These are phyloP conservation scores for Sporothrix schenckii DNA, from an alignment of 2,329 filamentous ascomycete genomes.

Conservation along the genomic window DNA sequence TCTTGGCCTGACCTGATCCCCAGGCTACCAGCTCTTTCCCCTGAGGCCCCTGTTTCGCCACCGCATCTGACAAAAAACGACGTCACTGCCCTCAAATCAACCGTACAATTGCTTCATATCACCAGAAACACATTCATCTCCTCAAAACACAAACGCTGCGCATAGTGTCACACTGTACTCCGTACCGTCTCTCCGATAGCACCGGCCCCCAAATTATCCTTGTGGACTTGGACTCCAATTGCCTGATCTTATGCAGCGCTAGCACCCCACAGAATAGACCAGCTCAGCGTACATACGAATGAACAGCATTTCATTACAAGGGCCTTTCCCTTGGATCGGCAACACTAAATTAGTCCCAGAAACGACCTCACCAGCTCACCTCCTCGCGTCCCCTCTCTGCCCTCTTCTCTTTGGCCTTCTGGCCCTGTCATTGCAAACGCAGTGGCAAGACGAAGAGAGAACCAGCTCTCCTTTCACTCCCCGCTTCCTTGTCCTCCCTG, in stretches of 20 bases:
- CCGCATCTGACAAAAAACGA: conserved; percentile 14
- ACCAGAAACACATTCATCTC: background rate
- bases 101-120: conserved; percentile 21
- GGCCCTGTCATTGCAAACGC: background rate
- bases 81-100: conserved; percentile 20
- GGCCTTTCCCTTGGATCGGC: conserved; percentile 27
- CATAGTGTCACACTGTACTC: conserved; percentile 8
- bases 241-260: conserved; percentile 11
- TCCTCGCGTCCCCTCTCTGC: background rate
- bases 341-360: conserved; percentile 29
- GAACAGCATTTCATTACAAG: background rate
- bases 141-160: background rate
- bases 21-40: background rate
- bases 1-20: background rate
- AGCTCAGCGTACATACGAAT: conserved; percentile 4
- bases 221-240: conserved; percentile 22
- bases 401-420: background rate
- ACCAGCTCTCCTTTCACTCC: conserved; percentile 29
- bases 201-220: background rate
- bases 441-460: conserved; percentile 22
- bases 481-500: conserved; percentile 24
- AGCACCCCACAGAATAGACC: conserved; percentile 22
- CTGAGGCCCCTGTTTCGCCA: conserved; percentile 5
- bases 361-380: background rate
- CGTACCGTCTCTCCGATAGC: background rate